Evolutionary conservation across 345 rosid genomes (phyloP), one percentile per base, ranked within the genome.

Genomic region (Combretum micranthum): DNA sequence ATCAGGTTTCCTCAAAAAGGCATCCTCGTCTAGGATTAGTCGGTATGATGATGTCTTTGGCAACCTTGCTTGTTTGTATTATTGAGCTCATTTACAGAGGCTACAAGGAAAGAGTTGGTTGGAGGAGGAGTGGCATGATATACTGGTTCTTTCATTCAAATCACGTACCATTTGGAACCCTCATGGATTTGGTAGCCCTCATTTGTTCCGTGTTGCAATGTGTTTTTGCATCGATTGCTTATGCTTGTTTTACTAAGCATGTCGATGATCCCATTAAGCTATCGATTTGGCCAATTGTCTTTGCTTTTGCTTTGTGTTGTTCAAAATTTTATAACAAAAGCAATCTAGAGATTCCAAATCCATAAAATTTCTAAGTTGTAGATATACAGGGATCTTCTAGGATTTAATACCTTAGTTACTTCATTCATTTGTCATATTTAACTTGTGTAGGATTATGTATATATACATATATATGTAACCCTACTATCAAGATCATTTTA

Each of bases 121-220:
- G 64, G 64, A 58, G 15, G 59, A 49, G 18, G 52, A 47, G 53
- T 26, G 45, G 58, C 52, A 51, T 18, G 20, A 15, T 57, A 21
- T 61, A 55, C 17, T 65, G 69, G 63, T 23, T 65, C 52, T 65
- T 50, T 17, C 20, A 58, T 32, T 21, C 69, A 12, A 26, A 47
- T 44, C 37, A 49, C 25, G 15, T 12, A 47, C 69, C 17, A 10
- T 46, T 59, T 4, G 53, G 46, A 4, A 46, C 52, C 11, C 22
- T 16, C 20, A 11, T 15, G 6, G 52, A 49, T 17, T 21, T 49
- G 20, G 19, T 47, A 15, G 50, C 17, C 12, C 19, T 47, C 19
- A 47, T 18, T 47, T 47, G 50, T 14, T 15, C 17, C 5, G 6
- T 47, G 4, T 7, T 15, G n/a, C 50, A 47, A 18, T 47, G 50